Evolutionary conservation across 345 rosid species (phyloP).

Genomic region (Viola odorata): DNA sequence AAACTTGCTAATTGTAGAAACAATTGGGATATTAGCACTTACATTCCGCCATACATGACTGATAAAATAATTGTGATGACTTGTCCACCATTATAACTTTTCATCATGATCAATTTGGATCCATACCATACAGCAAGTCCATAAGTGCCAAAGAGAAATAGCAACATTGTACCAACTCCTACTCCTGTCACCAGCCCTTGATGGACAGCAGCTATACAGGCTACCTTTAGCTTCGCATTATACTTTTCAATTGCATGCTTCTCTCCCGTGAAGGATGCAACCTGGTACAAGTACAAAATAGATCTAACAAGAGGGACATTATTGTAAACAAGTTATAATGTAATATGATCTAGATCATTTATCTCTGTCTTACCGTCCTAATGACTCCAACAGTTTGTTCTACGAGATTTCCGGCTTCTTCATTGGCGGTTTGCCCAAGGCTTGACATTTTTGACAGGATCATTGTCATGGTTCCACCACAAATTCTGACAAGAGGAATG

Average conservation of each 20-base stretch:
- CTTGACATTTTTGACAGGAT: slow-evolving; percentile 64
- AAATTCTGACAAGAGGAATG: slow-evolving; percentile 50
- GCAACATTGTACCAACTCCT: slow-evolving; percentile 50
- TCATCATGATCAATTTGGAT: slow-evolving; percentile 46
- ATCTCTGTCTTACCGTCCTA: slow-evolving; percentile 50
- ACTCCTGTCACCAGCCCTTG: slow-evolving; percentile 73
- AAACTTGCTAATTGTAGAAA: too few species aligned
- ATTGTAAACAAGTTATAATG: not conserved
- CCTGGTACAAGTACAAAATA: slow-evolving; percentile 32
- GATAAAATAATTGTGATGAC: slow-evolving; percentile 61
- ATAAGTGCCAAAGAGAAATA: slow-evolving; percentile 44
- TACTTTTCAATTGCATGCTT: slow-evolving; percentile 60
- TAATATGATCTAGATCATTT: not conserved
- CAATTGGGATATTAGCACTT: slow-evolving; percentile 12
- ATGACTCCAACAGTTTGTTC: slow-evolving; percentile 83
- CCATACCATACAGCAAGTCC: slow-evolving; percentile 77
- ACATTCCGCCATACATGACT: slow-evolving; percentile 77
- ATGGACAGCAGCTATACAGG: slow-evolving; percentile 44
- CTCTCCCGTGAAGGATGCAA: slow-evolving; percentile 88
- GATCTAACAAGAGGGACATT: not conserved
- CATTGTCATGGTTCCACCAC: slow-evolving; percentile 54
- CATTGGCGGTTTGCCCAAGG: slow-evolving; percentile 71
- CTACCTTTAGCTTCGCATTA: slow-evolving; percentile 45
- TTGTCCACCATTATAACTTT: slow-evolving; percentile 72
- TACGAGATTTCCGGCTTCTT: slow-evolving; percentile 78